Base-by-base conservation (phyloP, 257 asterid species). In the Thymus mandschuricus region DNA sequence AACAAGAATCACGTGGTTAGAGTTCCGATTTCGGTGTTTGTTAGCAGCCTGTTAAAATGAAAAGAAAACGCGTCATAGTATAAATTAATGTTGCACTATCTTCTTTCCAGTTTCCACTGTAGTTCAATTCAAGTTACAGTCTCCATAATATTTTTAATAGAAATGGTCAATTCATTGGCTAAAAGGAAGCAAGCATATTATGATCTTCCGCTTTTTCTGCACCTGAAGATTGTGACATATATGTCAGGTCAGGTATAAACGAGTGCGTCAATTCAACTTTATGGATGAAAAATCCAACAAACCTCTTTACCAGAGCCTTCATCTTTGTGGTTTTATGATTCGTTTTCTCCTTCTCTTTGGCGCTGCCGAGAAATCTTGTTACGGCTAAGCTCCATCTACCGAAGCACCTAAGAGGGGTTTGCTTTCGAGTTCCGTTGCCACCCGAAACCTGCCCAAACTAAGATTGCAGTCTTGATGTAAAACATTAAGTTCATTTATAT, bases 21-120 rank as follows among this genome's bases (percentile, higher is more conserved):
- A 74, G 80, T 87, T 66, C 92, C 86, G 29, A 61, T 86, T 61
- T 76, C 88, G 35, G 83, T 85, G 40, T 85, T 34, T 77, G 94
- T 86, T 41, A 81, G 80, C 72, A 81, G 86, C 73, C 33, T 66
- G 11, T 68, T 80, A 75, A 74, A 77, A 40, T 40, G 5, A 40
- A 4, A 40, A 40, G 5, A 40, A 8, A 3, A 1, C 21, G 21
- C 21, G 21, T 21, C 21, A 21, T 21, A 21, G 21, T 21, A 21
- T 21, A 21, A 21, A 21, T 21, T 21, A 21, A 21, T 21, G 21
- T 21, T 21, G 21, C 21, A 21, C 21, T 21, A 21, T 21, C 21
- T 21, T 21, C 21, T 21, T 21, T 21, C 21, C 21, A 21, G 21
- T 21, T 21, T 21, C 21, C 21, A 21, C 21, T 21, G 21, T 21